Percentiles rank a stretch among this genome's conserved stretches.
Evolutionary conservation across 345 rosid genomes (phyloP).

Genomic region (Litchi chinensis): DNA sequence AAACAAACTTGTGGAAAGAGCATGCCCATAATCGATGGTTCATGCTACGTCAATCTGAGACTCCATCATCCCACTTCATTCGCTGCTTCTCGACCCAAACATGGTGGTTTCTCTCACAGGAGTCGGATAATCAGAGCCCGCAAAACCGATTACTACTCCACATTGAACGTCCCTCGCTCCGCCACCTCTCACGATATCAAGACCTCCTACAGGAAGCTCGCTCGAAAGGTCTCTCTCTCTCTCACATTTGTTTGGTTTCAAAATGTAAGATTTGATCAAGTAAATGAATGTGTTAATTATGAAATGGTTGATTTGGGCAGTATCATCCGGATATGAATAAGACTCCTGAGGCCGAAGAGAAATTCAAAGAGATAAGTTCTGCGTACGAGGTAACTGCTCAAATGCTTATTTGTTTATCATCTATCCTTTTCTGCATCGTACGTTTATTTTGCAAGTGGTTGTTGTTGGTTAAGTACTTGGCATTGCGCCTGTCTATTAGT

Average conservation of each 20-base stretch:
- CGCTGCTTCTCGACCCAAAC: background rate
- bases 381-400: slow-evolving; percentile 76
- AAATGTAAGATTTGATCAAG: background rate
- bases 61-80: background rate
- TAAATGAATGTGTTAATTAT: background rate
- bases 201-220: slow-evolving; percentile 75
- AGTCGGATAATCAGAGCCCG: slow-evolving; percentile 38
- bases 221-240: slow-evolving; percentile 68
- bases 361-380: slow-evolving; percentile 94
- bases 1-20: background rate
- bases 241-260: background rate
- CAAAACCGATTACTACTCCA: slow-evolving; percentile 61
- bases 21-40: background rate
- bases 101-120: slow-evolving; percentile 5
- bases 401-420: too few relatives aligned
- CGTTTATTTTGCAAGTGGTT: background rate
- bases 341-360: slow-evolving; percentile 83
- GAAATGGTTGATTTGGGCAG: slow-evolving; percentile 42
- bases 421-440: too few relatives aligned
- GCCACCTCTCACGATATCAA: slow-evolving; percentile 83
- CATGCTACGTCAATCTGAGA: background rate
- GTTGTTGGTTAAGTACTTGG: background rate
- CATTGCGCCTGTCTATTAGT: background rate
- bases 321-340: slow-evolving; percentile 91
- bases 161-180: slow-evolving; percentile 58